Conservation (phyloP, 768 basidiomycete species). For the Leccinum ochraceum region DNA sequence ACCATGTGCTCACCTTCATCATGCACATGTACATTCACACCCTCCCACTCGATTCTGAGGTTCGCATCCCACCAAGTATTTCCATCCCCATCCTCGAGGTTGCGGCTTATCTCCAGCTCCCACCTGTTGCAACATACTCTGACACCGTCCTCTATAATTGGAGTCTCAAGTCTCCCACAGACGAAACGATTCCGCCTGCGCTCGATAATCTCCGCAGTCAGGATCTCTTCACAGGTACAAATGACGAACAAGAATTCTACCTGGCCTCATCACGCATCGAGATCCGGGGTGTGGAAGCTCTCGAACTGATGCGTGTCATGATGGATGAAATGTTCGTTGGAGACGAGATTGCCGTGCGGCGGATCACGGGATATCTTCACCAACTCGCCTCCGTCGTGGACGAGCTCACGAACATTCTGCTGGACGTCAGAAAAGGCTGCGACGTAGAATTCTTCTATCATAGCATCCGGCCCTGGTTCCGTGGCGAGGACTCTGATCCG, state of each 20-base stretch:
- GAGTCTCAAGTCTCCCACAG: conserved; percentile 37
- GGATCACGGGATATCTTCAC: conserved; percentile 64
- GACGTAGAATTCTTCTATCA: conserved; percentile 74
- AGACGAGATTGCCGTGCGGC: conserved; percentile 61
- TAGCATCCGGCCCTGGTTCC: conserved; percentile 78
- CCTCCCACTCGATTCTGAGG: conserved; percentile 46
- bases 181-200: conserved; percentile 35
- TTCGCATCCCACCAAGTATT: conserved; percentile 68
- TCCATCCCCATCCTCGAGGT: conserved; percentile 76
- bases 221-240: conserved; percentile 75
- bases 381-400: conserved; percentile 66
- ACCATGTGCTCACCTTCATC: conserved; percentile 71
- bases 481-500: conserved; percentile 61
- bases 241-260: conserved; percentile 87
- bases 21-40: conserved; percentile 80
- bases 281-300: conserved; percentile 77
- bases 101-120: conserved; percentile 69
- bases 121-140: conserved; percentile 88
- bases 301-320: conserved; percentile 80
- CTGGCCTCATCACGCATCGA: conserved; percentile 86
- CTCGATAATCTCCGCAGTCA: conserved; percentile 62
- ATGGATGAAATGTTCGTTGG: conserved; percentile 89
- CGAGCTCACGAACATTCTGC: conserved; percentile 59
- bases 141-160: conserved; percentile 93
- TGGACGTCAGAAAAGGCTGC: conserved; percentile 66